Percentiles rank a stretch among this genome's conserved stretches.
phyloP scores from a whole-genome alignment of 352 stramenopile genomes.

The Pilasporangium apinafurcum region DNA sequence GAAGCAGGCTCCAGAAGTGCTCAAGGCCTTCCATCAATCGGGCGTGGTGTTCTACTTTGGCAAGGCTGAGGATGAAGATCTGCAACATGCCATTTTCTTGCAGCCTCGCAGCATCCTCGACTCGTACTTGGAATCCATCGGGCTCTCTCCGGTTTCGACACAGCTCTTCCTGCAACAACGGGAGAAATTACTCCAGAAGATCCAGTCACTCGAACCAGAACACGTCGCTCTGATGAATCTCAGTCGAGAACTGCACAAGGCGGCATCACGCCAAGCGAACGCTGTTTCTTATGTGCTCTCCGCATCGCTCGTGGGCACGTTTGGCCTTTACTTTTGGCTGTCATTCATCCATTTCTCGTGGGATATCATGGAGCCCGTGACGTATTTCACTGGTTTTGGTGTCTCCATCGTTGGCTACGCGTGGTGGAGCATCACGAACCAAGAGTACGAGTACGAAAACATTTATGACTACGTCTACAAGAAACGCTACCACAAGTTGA shows the following conservation, averaged over 20 bases:
- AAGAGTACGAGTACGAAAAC: slow-evolving; percentile 87
- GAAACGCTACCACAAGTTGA: slow-evolving; percentile 48
- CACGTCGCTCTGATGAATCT: slow-evolving; percentile 62
- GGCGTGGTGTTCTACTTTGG: slow-evolving; percentile 79
- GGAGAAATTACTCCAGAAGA: slow-evolving; percentile 56
- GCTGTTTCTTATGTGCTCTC: slow-evolving; percentile 47
- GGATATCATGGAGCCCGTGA: slow-evolving; percentile 89
- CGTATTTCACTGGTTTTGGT: slow-evolving; percentile 84
- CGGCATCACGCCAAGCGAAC: slow-evolving; percentile 57
- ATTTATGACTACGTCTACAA: slow-evolving; percentile 85
- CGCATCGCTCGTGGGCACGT: slow-evolving; percentile 60
- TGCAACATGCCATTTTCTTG: slow-evolving; percentile 73
- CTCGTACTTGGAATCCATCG: slow-evolving; percentile 71
- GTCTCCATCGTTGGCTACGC: slow-evolving; percentile 70
- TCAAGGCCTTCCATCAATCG: slow-evolving; percentile 69
- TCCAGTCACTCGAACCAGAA: slow-evolving; percentile 60
- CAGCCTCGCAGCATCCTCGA: slow-evolving; percentile 76
- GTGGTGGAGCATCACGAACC: slow-evolving; percentile 83
- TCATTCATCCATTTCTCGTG: slow-evolving; percentile 87
- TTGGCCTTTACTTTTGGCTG: slow-evolving; percentile 84
- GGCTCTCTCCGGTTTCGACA: slow-evolving; percentile 55
- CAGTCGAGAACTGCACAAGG: slow-evolving; percentile 46
- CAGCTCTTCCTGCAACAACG: slow-evolving; percentile 65
- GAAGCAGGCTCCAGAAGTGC: slow-evolving; percentile 72
- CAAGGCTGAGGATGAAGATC: slow-evolving; percentile 65